phyloP scores from a whole-genome alignment of 1,139 yeast genomes.

The Blastobotrys arbuscula region DNA sequence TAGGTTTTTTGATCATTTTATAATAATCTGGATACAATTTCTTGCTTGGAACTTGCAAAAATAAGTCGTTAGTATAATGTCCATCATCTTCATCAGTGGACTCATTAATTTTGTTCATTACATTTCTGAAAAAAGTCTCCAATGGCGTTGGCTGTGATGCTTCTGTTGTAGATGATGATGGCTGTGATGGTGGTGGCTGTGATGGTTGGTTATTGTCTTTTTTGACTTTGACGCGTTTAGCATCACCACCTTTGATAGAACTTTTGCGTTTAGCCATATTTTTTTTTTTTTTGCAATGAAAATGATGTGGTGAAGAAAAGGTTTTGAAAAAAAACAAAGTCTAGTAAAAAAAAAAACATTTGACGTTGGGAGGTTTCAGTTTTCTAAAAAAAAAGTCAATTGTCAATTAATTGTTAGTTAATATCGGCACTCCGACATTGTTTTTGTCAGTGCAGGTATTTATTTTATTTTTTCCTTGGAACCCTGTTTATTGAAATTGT shows the following conservation, averaged over 20 bases:
- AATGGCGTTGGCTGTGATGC: not conserved
- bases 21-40: slow-evolving; percentile 79
- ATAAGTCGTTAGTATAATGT: slow-evolving; percentile 43
- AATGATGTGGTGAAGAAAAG: not conserved
- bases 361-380: not conserved
- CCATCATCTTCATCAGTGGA: slow-evolving; percentile 9
- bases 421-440: no score
- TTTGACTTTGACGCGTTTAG: slow-evolving; percentile 12
- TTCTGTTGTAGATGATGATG: not conserved
- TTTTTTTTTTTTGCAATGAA: not conserved
- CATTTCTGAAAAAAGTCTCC: not conserved
- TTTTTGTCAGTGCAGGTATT: no score
- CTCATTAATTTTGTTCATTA: not conserved
- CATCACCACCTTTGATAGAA: slow-evolving; percentile 6
- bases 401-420: no score
- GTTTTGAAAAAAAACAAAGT: not conserved
- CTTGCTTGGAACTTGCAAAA: slow-evolving; percentile 64
- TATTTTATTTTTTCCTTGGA: no score
- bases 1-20: slow-evolving; percentile 55
- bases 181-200: not conserved
- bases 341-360: not conserved
- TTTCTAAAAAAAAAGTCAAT: no score
- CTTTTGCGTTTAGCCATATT: slow-evolving; percentile 12
- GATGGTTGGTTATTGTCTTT: not conserved
- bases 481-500: no score